Conservation (phyloP, 176 grass and related monocot genomes). For the Olyra latifolia region DNA sequence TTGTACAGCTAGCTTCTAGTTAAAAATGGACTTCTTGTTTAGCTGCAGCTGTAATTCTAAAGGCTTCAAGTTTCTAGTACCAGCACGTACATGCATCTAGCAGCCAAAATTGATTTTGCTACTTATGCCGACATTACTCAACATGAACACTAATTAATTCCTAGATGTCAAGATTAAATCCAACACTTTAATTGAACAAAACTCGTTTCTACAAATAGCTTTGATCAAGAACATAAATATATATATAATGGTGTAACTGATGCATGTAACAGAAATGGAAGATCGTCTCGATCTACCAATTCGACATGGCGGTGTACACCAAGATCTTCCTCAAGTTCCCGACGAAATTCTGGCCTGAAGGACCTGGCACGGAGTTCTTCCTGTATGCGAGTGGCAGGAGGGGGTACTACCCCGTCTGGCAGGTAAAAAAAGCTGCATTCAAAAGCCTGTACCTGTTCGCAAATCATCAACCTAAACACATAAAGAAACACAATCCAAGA, state of each 20-base stretch:
- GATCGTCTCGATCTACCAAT: conserved; percentile 51
- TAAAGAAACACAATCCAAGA: background rate
- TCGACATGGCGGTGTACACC: conserved; percentile 72
- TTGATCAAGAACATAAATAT: background rate
- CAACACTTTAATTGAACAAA: no score
- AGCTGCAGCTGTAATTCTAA: no score
- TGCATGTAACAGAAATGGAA: conserved; percentile 44
- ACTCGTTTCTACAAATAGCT: no score
- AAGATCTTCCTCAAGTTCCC: conserved; percentile 79
- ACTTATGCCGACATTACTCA: no score
- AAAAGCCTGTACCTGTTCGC: background rate
- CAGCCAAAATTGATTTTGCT: no score
- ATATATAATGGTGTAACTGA: background rate
- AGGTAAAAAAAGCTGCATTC: conserved; percentile 38
- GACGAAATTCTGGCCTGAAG: conserved; percentile 54
- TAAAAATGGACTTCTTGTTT: no score
- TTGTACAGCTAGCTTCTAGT: no score
- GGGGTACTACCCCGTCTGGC: conserved; percentile 64
- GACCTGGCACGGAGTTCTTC: conserved; percentile 54
- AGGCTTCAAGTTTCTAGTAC: no score
- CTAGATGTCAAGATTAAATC: no score
- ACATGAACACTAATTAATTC: no score
- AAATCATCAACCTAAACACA: background rate
- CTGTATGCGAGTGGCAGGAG: conserved; percentile 55
- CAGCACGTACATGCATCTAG: no score